phyloP scores from a whole-genome alignment of 768 basidiomycete genomes.

The Terana coerulea region DNA sequence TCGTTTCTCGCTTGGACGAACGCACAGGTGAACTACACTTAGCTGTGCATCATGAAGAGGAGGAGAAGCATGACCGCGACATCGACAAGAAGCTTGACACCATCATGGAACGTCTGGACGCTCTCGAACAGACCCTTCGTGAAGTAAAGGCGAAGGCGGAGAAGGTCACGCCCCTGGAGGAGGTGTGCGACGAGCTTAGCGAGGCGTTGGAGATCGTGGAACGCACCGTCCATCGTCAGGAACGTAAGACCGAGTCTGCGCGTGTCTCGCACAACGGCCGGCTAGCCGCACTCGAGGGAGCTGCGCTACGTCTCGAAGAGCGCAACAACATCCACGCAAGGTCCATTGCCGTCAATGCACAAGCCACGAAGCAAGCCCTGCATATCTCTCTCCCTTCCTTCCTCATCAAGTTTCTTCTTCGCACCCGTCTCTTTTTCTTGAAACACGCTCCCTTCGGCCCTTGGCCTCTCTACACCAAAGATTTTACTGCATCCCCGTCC shows the following conservation, averaged over 20 bases:
- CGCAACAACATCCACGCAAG: slow-evolving; percentile 17
- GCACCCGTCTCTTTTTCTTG: too few species aligned
- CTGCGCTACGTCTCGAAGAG: slow-evolving; percentile 27
- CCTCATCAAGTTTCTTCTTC: not conserved
- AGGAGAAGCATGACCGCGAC: slow-evolving; percentile 29
- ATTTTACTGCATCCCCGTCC: not conserved
- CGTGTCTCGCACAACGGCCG: slow-evolving; percentile 31
- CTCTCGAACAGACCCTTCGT: slow-evolving; percentile 45
- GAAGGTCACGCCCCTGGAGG: slow-evolving; percentile 38
- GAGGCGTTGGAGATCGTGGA: slow-evolving; percentile 53
- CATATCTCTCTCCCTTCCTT: slow-evolving; percentile 6
- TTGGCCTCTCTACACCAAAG: not conserved
- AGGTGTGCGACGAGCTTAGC: slow-evolving; percentile 58
- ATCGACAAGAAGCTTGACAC: slow-evolving; percentile 25
- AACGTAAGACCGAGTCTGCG: slow-evolving; percentile 42
- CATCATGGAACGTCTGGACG: slow-evolving; percentile 39
- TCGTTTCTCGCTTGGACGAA: slow-evolving; percentile 56
- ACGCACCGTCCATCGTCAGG: slow-evolving; percentile 45
- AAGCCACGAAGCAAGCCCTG: slow-evolving; percentile 7
- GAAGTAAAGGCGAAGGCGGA: slow-evolving; percentile 39
- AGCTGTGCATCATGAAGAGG: slow-evolving; percentile 54
- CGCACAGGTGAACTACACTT: slow-evolving; percentile 67
- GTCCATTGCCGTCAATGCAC: slow-evolving; percentile 1
- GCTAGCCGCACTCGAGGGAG: slow-evolving; percentile 33
- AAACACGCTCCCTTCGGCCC: not conserved